These are phyloP conservation scores for Stereum hirsutum DNA, from an alignment of 1,284 basidiomycete genomes.

Conservation along the genomic window DNA sequence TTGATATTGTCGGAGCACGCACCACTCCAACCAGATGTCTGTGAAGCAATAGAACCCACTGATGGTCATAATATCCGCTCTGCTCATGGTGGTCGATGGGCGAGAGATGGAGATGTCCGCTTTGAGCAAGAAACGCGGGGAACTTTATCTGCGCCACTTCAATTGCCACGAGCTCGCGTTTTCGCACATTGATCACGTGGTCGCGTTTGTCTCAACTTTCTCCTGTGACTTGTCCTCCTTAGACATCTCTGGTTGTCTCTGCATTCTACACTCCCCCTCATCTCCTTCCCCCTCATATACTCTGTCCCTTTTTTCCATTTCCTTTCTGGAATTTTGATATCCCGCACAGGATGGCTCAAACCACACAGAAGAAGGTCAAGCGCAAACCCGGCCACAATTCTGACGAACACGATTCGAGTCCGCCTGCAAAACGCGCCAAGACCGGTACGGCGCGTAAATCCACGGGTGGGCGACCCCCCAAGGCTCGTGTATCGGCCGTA, in stretches of 20 bases:
- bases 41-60: constrained; percentile 75
- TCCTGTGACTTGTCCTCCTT: neutral
- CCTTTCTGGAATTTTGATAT: neutral
- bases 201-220: too few relatives aligned
- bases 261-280: neutral
- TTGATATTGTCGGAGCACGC: constrained; percentile 1
- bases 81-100: too few relatives aligned
- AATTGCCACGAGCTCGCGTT: too few relatives aligned
- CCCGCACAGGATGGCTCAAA: constrained; percentile 19
- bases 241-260: neutral
- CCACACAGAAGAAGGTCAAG: constrained; percentile 24
- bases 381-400: constrained; percentile 17
- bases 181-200: too few relatives aligned
- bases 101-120: too few relatives aligned
- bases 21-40: constrained; percentile 74
- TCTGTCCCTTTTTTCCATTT: neutral
- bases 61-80: too few relatives aligned
- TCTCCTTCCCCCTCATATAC: neutral
- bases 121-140: too few relatives aligned
- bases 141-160: too few relatives aligned
- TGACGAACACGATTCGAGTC: constrained; percentile 32
- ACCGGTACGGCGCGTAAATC: constrained; percentile 62
- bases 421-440: constrained; percentile 35
- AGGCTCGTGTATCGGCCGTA: constrained; percentile 3
- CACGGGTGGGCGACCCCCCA: constrained; percentile 51